phyloP scores from a whole-genome alignment of 2,329 filamentous ascomycete species.

The Trichoderma aggressivum region DNA sequence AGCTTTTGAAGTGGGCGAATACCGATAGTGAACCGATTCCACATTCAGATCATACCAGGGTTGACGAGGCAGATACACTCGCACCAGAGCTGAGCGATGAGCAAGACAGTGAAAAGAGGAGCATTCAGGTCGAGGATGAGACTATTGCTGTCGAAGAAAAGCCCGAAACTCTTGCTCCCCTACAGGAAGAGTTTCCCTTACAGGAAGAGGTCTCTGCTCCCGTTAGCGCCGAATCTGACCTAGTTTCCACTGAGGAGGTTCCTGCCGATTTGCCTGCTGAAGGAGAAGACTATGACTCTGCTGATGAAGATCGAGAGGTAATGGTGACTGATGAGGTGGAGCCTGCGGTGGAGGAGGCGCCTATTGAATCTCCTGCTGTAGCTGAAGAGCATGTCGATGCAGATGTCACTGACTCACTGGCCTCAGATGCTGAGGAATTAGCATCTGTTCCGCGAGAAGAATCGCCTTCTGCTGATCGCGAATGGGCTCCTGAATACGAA shows the following conservation, averaged over 20 bases:
- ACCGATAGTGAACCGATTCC: slow-evolving; percentile 4
- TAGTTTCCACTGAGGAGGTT: not conserved
- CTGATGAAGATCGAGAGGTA: not conserved
- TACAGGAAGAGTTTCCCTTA: not conserved
- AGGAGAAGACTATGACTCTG: not conserved
- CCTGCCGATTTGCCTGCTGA: not conserved
- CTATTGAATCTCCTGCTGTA: not conserved
- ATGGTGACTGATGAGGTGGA: not conserved
- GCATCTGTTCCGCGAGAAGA: not conserved
- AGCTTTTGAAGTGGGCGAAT: slow-evolving; percentile 5
- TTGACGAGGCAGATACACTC: not conserved
- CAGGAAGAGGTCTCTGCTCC: not conserved
- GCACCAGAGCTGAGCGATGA: slow-evolving; percentile 19
- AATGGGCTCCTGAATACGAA: not conserved
- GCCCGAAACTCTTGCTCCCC: not conserved
- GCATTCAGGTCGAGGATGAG: slow-evolving; percentile 17
- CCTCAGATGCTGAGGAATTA: not conserved
- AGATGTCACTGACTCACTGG: not conserved
- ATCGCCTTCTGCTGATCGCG: not conserved
- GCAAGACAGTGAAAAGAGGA: slow-evolving; percentile 25
- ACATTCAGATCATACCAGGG: not conserved
- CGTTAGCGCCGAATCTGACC: not conserved
- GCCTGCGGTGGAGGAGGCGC: not conserved
- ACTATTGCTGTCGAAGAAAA: not conserved
- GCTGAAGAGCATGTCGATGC: not conserved